These are phyloP conservation scores for Ophidiomyces ophidiicola DNA, from an alignment of 2,329 filamentous ascomycete genomes.

Conservation along the genomic window DNA sequence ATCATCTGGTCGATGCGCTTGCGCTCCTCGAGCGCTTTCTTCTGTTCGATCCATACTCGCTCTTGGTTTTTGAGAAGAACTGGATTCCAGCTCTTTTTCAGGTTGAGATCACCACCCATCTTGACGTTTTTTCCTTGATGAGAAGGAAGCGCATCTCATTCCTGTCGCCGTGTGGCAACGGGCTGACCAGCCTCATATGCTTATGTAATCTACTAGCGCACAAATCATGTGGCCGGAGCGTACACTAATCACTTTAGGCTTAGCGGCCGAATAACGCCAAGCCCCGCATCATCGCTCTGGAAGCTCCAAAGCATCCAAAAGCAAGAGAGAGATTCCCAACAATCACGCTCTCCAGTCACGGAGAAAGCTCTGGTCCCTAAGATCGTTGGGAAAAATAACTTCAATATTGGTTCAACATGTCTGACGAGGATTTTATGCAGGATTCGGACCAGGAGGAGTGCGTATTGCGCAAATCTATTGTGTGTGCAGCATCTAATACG, in stretches of 20 bases:
- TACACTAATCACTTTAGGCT: too few relatives aligned
- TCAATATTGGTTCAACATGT: slow-evolving; percentile 42
- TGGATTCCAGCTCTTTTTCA: slow-evolving; percentile 94
- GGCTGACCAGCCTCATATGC: too few relatives aligned
- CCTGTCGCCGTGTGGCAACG: too few relatives aligned
- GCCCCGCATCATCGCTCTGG: too few relatives aligned
- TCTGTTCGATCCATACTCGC: slow-evolving; percentile 81
- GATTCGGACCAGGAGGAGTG: slow-evolving; percentile 81
- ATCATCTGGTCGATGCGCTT: slow-evolving; percentile 85
- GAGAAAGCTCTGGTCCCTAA: background rate
- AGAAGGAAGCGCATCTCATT: too few relatives aligned
- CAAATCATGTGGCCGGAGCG: too few relatives aligned
- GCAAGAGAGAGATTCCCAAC: too few relatives aligned
- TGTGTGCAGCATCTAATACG: too few relatives aligned
- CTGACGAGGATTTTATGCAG: slow-evolving; percentile 85
- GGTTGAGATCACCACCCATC: slow-evolving; percentile 65
- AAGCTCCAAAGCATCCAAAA: too few relatives aligned
- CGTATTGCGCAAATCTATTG: slow-evolving; percentile 20
- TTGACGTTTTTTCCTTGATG: slow-evolving; percentile 3
- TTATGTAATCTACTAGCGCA: too few relatives aligned
- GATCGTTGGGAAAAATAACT: background rate
- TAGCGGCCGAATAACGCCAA: too few relatives aligned
- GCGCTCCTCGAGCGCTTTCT: slow-evolving; percentile 84
- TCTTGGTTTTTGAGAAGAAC: slow-evolving; percentile 80
- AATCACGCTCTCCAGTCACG: background rate